Evolutionary conservation across 2,329 filamentous ascomycete genomes (phyloP), one percentile per base, ranked within the genome.

Genomic region (Penicillium psychrosexuale): DNA sequence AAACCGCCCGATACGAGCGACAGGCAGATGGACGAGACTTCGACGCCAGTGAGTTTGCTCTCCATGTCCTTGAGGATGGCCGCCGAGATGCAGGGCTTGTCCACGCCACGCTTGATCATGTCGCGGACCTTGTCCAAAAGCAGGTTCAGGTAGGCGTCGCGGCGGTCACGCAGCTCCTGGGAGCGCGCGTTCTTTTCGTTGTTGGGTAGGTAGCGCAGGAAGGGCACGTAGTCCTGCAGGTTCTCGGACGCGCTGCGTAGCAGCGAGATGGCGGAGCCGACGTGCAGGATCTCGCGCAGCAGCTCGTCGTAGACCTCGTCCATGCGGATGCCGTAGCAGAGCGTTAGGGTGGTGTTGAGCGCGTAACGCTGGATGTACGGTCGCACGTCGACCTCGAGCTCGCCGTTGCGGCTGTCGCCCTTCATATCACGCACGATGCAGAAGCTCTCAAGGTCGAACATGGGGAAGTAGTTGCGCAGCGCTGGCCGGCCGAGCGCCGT

Each of bases 1-100:
- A 91, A 82, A 5, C 89, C 89, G 0, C 87, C 89, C 5, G 85
- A 88, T 0, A 91, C 85, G 77, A 91, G 87, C 12, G 87, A 89
- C 1, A 91, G 73, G 66, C 88, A 88, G 59, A 91, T 89, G 2
- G 86, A 88, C 64, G 85, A 88, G 48, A 91, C 80, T 67, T 91
- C 88, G 12, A 82, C 85, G 48, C 82, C 79, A 45, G 84, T 84
- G 51, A 91, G 72, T 58, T 87, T 84, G 0, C 83, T 83, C 30
- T 85, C 83, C 11, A 83, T 79, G 78, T 82, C 75, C 75, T 89
- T 86, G 12, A 88, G 73, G 24, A 90, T 85, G 50, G 85, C 84
- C 0, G 82, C 83, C 2, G 78, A 81, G 57, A 87, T 86, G 64
- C 84, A 87, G 2, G 84, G 83, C 62, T 83, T 84, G 56, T 86